These are phyloP conservation scores for Melocanna baccifera DNA, from an alignment of 176 grass and related monocot genomes.

Conservation along the genomic window DNA sequence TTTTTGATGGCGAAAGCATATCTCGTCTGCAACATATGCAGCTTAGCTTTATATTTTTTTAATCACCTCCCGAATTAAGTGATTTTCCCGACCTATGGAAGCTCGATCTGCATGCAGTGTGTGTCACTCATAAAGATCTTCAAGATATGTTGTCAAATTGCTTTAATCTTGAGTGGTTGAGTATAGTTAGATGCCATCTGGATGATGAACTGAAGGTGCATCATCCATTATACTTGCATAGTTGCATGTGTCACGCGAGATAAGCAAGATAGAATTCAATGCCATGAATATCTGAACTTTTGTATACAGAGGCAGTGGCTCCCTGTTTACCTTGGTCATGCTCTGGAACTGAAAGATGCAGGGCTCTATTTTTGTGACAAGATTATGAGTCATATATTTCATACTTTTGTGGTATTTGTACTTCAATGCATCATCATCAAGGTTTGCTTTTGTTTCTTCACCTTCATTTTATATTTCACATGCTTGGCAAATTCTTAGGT, in stretches of 20 bases:
- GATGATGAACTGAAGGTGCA: neutral
- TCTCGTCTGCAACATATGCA: neutral
- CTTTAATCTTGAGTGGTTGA: constrained; percentile 2
- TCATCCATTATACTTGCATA: neutral
- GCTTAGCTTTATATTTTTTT: too few relatives aligned
- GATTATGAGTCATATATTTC: too few relatives aligned
- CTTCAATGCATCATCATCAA: too few relatives aligned
- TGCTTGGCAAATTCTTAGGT: too few relatives aligned
- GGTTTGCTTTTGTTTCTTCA: too few relatives aligned
- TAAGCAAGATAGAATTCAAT: constrained; percentile 1
- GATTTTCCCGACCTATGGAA: too few relatives aligned
- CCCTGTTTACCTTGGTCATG: neutral
- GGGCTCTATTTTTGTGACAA: too few relatives aligned
- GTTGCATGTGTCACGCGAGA: neutral
- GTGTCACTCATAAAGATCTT: neutral
- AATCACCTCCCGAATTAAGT: too few relatives aligned
- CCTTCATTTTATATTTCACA: too few relatives aligned
- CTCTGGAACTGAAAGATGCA: neutral
- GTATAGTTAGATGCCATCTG: constrained; percentile 3
- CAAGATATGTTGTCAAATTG: constrained; percentile 10
- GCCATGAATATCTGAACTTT: too few relatives aligned
- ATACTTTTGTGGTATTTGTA: too few relatives aligned
- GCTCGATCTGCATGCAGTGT: neutral
- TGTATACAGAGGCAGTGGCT: neutral
- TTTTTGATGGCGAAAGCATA: neutral